These are phyloP conservation scores for Boletus tomentosulus DNA, from an alignment of 768 basidiomycete species.

Conservation along the genomic window DNA sequence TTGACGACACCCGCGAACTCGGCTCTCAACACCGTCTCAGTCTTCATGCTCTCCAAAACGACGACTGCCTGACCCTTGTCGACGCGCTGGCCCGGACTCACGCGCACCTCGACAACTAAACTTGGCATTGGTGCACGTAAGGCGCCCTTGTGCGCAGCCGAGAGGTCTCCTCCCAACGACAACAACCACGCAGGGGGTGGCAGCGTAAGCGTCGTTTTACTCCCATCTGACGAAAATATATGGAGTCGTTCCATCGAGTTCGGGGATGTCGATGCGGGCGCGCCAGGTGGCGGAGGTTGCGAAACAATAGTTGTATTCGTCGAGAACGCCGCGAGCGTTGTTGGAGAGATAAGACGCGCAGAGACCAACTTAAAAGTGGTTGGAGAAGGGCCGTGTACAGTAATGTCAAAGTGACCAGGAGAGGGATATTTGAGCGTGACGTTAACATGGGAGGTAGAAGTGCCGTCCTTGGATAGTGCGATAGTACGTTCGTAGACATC, in stretches of 20 bases:
- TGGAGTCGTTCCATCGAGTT: constrained; percentile 72
- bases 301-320: constrained; percentile 68
- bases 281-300: constrained; percentile 51
- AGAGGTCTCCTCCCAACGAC: constrained; percentile 57
- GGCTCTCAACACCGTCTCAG: constrained; percentile 83
- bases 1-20: constrained; percentile 65
- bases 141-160: constrained; percentile 55
- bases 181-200: constrained; percentile 69
- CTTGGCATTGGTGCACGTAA: constrained; percentile 91
- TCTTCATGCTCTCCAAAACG: constrained; percentile 96
- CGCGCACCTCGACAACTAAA: constrained; percentile 83
- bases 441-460: constrained; percentile 32
- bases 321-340: constrained; percentile 49
- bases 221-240: constrained; percentile 55
- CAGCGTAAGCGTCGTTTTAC: constrained; percentile 61
- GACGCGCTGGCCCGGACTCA: constrained; percentile 71
- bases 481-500: constrained; percentile 61
- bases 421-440: constrained; percentile 41
- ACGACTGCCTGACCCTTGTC: constrained; percentile 78
- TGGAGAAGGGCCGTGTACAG: constrained; percentile 33
- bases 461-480: constrained; percentile 55
- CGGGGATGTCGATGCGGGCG: constrained; percentile 51
- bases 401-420: constrained; percentile 50
- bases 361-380: constrained; percentile 47
- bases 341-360: constrained; percentile 51